These are phyloP conservation scores for Trypanosoma vivax DNA, from an alignment of 208 protist genomes.

Conservation along the genomic window DNA sequence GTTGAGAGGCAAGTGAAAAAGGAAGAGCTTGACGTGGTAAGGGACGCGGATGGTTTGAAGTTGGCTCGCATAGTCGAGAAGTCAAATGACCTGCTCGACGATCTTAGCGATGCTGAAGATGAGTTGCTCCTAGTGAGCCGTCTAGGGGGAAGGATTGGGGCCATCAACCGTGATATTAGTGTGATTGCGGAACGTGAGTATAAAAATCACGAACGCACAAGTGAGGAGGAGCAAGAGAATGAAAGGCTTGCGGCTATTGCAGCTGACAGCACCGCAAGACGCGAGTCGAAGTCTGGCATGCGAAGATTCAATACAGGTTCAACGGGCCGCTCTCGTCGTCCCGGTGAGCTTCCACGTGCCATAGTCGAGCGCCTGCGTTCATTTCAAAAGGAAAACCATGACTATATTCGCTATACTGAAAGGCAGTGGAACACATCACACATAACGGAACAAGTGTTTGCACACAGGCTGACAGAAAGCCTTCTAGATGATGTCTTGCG, in stretches of 20 bases:
- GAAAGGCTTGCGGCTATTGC: not conserved
- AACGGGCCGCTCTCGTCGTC: conserved; percentile 10
- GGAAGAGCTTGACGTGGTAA: conserved; percentile 2
- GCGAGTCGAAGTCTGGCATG: conserved; percentile 2
- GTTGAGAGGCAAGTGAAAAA: conserved; percentile 8
- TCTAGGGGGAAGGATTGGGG: conserved; percentile 34
- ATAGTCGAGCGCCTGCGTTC: conserved; percentile 62
- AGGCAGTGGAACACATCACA: conserved; percentile 76
- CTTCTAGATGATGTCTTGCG: conserved; percentile 64
- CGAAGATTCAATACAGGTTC: not conserved
- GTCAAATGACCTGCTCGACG: conserved; percentile 6
- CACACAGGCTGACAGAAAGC: conserved; percentile 65
- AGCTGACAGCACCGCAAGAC: not conserved
- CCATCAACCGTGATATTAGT: conserved; percentile 42
- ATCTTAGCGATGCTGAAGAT: conserved; percentile 34
- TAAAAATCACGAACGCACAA: conserved; percentile 1
- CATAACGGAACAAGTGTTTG: conserved; percentile 77
- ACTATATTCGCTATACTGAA: conserved; percentile 84
- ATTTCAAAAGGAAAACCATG: conserved; percentile 54
- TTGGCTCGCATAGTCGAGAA: conserved; percentile 3
- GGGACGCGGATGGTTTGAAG: not conserved
- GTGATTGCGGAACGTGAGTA: conserved; percentile 20
- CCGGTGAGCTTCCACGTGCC: conserved; percentile 50
- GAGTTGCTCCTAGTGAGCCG: conserved; percentile 57
- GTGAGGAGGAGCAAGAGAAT: conserved; percentile 10